Percentiles rank a stretch among this genome's conserved stretches.
These are phyloP conservation scores for Metschnikowia sp. DNA, from an alignment of 805 yeast genomes.

Conservation along the genomic window DNA sequence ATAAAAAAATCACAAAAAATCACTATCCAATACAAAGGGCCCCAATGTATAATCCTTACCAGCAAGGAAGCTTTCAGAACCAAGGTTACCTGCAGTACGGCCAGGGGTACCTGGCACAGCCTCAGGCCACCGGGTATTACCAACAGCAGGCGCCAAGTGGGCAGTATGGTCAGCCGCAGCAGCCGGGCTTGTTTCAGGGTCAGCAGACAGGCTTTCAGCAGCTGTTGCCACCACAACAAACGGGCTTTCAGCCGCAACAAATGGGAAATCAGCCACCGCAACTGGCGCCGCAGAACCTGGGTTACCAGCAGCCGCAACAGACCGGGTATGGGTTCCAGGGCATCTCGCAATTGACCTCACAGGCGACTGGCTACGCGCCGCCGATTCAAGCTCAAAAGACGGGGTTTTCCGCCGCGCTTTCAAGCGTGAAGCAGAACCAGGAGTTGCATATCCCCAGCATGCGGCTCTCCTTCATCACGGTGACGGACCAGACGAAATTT, in stretches of 20 bases:
- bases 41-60: conserved; percentile 41
- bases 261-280: conserved; percentile 30
- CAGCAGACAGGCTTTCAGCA: conserved; percentile 16
- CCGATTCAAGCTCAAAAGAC: conserved; percentile 43
- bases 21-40: background rate
- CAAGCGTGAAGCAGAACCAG: conserved; percentile 48
- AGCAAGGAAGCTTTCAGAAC: conserved; percentile 19
- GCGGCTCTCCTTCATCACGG: conserved; percentile 79
- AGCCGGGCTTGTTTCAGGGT: conserved; percentile 19
- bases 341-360: conserved; percentile 1
- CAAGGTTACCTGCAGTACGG: conserved; percentile 21
- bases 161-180: conserved; percentile 15
- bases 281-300: conserved; percentile 14
- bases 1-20: background rate
- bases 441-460: conserved; percentile 68
- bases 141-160: conserved; percentile 25
- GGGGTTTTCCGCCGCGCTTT: conserved; percentile 40
- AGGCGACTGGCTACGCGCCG: conserved; percentile 8
- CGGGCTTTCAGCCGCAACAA: conserved; percentile 29
- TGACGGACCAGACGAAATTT: conserved; percentile 81
- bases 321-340: conserved; percentile 10
- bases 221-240: conserved; percentile 26
- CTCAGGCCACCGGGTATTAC: conserved; percentile 26
- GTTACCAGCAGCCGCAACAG: conserved; percentile 6
- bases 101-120: conserved; percentile 22